A percentile compares a stretch with the other conserved stretches of the same genome.
These are phyloP conservation scores for Neoboletus magnificus DNA, from an alignment of 768 basidiomycete species.

Conservation along the genomic window DNA sequence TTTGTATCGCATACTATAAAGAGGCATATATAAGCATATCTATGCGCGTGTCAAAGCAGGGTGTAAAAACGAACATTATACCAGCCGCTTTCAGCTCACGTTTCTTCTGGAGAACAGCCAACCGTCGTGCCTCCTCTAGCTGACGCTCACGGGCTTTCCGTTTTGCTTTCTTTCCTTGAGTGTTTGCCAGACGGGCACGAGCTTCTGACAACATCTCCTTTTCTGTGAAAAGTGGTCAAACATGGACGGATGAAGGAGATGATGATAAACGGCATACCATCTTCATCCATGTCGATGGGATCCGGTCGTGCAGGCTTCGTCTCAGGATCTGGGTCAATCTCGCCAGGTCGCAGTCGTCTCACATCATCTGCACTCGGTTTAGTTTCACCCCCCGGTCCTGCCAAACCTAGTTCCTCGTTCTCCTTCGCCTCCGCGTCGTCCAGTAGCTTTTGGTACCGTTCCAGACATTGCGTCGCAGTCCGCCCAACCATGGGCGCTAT, in stretches of 20 bases:
- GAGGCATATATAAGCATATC: constrained; percentile 1
- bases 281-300: constrained; percentile 99
- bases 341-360: constrained; percentile 84
- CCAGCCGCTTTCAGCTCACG: constrained; percentile 97
- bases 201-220: constrained; percentile 99
- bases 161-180: constrained; percentile 99
- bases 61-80: constrained; percentile 67
- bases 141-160: constrained; percentile 97
- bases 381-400: constrained; percentile 74
- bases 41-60: neutral
- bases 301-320: constrained; percentile 97
- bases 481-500: constrained; percentile 98
- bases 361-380: constrained; percentile 93
- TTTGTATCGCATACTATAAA: constrained; percentile 80
- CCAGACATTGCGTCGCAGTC: constrained; percentile 95
- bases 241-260: neutral
- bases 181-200: constrained; percentile 95
- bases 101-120: constrained; percentile 97
- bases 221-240: constrained; percentile 46
- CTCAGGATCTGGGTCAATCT: constrained; percentile 98
- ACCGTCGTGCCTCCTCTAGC: constrained; percentile 89
- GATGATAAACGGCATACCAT: constrained; percentile 53
- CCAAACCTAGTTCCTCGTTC: constrained; percentile 88
- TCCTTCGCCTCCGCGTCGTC: constrained; percentile 98
- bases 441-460: constrained; percentile 95